These are phyloP conservation scores for Pyrenophora graminea DNA, from an alignment of 2,329 filamentous ascomycete genomes.

Conservation along the genomic window DNA sequence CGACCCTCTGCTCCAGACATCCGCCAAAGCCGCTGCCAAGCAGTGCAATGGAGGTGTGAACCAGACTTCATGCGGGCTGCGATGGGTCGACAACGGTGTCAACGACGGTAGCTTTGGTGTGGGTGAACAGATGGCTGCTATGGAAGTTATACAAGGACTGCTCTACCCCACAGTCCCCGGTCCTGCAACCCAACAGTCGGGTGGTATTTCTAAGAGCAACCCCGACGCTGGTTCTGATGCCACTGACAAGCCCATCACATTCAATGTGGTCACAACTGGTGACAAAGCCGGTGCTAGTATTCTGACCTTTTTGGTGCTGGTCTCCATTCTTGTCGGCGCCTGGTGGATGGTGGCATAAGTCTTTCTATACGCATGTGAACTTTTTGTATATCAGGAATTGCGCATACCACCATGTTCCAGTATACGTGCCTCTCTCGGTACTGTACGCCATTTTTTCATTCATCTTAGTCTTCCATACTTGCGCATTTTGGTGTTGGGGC, in stretches of 20 bases:
- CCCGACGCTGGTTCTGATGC: conserved; percentile 45
- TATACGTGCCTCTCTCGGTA: neutral
- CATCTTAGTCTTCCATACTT: neutral
- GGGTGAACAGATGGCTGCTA: conserved; percentile 63
- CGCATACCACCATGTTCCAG: neutral
- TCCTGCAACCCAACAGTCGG: conserved; percentile 54
- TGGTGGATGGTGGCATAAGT: conserved; percentile 57
- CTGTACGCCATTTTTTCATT: neutral
- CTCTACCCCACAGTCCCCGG: conserved; percentile 39
- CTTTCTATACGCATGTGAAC: neutral
- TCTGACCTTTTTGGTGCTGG: conserved; percentile 62
- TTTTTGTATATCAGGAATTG: conserved; percentile 3
- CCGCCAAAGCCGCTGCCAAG: conserved; percentile 60
- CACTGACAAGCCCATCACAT: conserved; percentile 34
- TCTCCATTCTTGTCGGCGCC: conserved; percentile 59
- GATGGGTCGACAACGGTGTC: conserved; percentile 47
- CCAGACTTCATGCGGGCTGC: conserved; percentile 53
- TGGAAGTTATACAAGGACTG: conserved; percentile 59
- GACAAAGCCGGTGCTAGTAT: conserved; percentile 73
- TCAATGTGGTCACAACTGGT: conserved; percentile 55
- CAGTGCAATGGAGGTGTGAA: conserved; percentile 58
- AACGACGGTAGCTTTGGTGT: conserved; percentile 59
- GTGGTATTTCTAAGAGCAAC: conserved; percentile 57
- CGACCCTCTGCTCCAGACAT: conserved; percentile 57
- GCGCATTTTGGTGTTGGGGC: too few relatives aligned